phyloP scores from a whole-genome alignment of 495 filamentous ascomycete species.

The Achaetomiella virescens region DNA sequence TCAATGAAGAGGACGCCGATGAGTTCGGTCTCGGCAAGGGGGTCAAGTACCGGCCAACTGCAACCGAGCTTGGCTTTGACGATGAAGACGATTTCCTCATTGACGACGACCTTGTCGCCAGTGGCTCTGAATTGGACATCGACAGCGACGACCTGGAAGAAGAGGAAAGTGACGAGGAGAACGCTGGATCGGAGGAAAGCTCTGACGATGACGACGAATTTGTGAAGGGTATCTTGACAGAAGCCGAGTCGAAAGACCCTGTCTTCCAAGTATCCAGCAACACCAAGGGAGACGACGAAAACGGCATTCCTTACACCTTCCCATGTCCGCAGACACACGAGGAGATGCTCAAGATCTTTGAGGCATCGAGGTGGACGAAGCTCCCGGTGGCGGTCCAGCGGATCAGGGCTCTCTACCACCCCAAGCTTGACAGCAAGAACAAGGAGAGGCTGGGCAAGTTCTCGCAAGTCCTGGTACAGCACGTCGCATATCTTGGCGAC shows the following conservation, averaged over 20 bases:
- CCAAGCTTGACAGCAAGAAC: conserved; percentile 77
- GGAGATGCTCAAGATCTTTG: conserved; percentile 61
- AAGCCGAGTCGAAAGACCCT: conserved; percentile 42
- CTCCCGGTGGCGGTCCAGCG: conserved; percentile 76
- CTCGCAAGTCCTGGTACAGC: conserved; percentile 66
- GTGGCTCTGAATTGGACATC: conserved; percentile 56
- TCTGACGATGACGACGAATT: conserved; percentile 62
- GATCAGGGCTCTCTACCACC: conserved; percentile 82
- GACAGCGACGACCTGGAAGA: conserved; percentile 48
- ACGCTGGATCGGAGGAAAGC: conserved; percentile 22
- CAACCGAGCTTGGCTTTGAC: conserved; percentile 56
- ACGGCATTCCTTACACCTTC: conserved; percentile 71
- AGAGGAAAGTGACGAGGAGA: conserved; percentile 45
- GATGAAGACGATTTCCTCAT: conserved; percentile 91
- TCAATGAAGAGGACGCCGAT: conserved; percentile 42
- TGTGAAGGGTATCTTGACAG: conserved; percentile 54
- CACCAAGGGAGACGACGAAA: conserved; percentile 31
- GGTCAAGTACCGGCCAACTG: conserved; percentile 42
- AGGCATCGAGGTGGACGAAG: conserved; percentile 53
- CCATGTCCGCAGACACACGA: conserved; percentile 71
- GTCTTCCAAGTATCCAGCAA: conserved; percentile 34
- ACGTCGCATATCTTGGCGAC: conserved; percentile 63
- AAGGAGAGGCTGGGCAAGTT: conserved; percentile 76
- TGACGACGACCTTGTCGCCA: conserved; percentile 76
- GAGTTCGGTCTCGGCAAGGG: conserved; percentile 52